Evolutionary conservation across 2,329 filamentous ascomycete genomes (phyloP).

Genomic region (Beauveria varroae): DNA sequence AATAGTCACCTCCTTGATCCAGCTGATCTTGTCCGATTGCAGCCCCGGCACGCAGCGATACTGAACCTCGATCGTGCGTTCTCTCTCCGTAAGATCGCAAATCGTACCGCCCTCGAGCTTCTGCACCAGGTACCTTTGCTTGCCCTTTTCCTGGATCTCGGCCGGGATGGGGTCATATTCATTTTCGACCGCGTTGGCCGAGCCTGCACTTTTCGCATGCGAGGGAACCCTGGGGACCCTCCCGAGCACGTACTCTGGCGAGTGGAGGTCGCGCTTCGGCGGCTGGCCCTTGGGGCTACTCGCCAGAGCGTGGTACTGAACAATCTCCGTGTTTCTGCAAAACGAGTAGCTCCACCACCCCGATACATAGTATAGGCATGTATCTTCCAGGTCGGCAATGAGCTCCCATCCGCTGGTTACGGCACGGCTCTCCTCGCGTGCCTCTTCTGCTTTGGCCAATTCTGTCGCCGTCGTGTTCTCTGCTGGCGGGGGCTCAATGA

Average conservation of each 20-base stretch:
- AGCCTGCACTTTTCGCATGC: slow-evolving; percentile 16
- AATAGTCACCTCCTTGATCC: slow-evolving; percentile 88
- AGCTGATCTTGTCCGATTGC: slow-evolving; percentile 68
- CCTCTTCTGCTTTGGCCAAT: slow-evolving; percentile 64
- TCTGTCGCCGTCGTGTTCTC: slow-evolving; percentile 61
- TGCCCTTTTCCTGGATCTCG: slow-evolving; percentile 72
- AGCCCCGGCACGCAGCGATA: slow-evolving; percentile 71
- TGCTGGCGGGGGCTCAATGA: slow-evolving; percentile 49
- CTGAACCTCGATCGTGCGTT: slow-evolving; percentile 78
- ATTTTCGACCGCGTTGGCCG: slow-evolving; percentile 17
- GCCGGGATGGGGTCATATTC: slow-evolving; percentile 36
- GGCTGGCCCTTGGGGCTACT: slow-evolving; percentile 59
- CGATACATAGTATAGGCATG: slow-evolving; percentile 73
- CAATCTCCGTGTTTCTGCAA: slow-evolving; percentile 80
- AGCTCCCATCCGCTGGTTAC: slow-evolving; percentile 74
- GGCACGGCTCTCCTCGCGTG: slow-evolving; percentile 71
- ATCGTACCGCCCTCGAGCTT: slow-evolving; percentile 69
- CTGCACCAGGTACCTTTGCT: slow-evolving; percentile 81
- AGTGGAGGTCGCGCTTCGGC: slow-evolving; percentile 68
- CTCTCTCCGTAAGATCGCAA: slow-evolving; percentile 77
- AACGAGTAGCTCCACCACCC: slow-evolving; percentile 98
- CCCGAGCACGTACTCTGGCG: slow-evolving; percentile 71
- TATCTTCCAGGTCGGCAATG: slow-evolving; percentile 68
- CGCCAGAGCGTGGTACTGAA: slow-evolving; percentile 82
- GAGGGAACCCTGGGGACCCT: slow-evolving; percentile 31